Conservation (phyloP, 1,284 basidiomycete species). For the Lignosus rhinocerotis region DNA sequence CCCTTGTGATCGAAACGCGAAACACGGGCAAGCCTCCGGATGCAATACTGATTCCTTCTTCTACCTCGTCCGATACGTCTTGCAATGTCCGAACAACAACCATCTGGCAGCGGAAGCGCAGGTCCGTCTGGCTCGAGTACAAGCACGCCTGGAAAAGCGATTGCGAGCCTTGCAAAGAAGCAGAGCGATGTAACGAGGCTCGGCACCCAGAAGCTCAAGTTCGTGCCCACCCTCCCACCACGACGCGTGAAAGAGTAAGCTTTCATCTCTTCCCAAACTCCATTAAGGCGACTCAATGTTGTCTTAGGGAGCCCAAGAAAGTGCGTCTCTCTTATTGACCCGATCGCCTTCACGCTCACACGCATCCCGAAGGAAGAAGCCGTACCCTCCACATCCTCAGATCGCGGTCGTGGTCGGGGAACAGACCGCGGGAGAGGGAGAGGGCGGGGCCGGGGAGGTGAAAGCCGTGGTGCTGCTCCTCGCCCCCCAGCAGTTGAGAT, state of each 20-base stretch:
- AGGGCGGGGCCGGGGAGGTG: slow-evolving; percentile 42
- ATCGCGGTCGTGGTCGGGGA: slow-evolving; percentile 39
- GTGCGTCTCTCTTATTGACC: slow-evolving; percentile 30
- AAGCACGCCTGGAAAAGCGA: slow-evolving; percentile 47
- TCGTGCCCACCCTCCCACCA: slow-evolving; percentile 71
- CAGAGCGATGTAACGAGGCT: slow-evolving; percentile 68
- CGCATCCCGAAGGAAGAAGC: slow-evolving; percentile 49
- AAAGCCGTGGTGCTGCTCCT: slow-evolving; percentile 47
- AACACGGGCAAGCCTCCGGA: too few relatives aligned
- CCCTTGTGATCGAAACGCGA: too few relatives aligned
- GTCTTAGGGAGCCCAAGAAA: slow-evolving; percentile 43
- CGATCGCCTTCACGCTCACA: background rate
- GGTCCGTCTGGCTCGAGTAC: slow-evolving; percentile 21
- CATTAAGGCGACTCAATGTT: background rate
- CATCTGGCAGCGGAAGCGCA: slow-evolving; percentile 21
- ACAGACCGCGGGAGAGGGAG: slow-evolving; percentile 48
- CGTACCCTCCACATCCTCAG: slow-evolving; percentile 33
- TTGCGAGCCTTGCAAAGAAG: slow-evolving; percentile 73
- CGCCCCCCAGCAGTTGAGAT: slow-evolving; percentile 60
- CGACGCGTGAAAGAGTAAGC: slow-evolving; percentile 78
- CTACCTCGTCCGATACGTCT: background rate
- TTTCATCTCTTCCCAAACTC: slow-evolving; percentile 11
- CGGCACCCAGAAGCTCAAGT: slow-evolving; percentile 74
- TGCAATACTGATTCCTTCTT: background rate
- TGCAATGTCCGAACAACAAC: slow-evolving; percentile 29